These are phyloP conservation scores for Marasmius fiardii DNA, from an alignment of 1,284 basidiomycete species.

Conservation along the genomic window DNA sequence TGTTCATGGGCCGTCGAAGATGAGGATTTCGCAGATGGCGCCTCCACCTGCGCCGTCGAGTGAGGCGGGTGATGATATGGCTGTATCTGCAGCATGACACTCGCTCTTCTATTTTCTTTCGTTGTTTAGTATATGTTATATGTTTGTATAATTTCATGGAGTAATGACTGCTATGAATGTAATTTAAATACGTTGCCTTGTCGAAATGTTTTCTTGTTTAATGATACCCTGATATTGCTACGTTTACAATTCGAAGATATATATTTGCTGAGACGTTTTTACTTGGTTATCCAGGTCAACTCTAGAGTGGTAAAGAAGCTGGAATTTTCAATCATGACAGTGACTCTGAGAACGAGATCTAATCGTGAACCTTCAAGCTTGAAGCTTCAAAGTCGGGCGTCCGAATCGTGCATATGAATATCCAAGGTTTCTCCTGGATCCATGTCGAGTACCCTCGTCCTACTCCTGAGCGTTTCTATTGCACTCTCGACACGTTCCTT, in stretches of 20 bases:
- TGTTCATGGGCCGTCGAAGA: conserved; percentile 51
- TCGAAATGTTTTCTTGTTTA: too few species aligned
- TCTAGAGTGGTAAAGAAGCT: too few species aligned
- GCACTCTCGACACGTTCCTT: neutral
- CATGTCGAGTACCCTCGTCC: neutral
- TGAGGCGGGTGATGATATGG: conserved; percentile 43
- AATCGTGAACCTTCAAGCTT: too few species aligned
- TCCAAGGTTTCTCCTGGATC: neutral
- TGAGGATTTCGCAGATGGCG: conserved; percentile 36
- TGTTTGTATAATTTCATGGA: neutral
- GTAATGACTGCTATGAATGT: neutral
- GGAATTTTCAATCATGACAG: too few species aligned
- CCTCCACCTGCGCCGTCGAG: conserved; percentile 42
- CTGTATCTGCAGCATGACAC: conserved; percentile 15
- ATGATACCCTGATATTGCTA: too few species aligned
- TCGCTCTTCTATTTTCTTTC: conserved; percentile 10
- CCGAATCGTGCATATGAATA: too few species aligned
- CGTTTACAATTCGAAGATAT: too few species aligned
- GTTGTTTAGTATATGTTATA: neutral
- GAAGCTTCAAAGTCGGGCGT: too few species aligned
- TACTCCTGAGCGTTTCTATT: neutral
- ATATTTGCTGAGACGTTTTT: too few species aligned
- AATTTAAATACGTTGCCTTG: neutral
- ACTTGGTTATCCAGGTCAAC: too few species aligned
- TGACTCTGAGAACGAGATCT: too few species aligned